phyloP scores from a whole-genome alignment of 352 stramenopile species.

The Blastocystis sp. region DNA sequence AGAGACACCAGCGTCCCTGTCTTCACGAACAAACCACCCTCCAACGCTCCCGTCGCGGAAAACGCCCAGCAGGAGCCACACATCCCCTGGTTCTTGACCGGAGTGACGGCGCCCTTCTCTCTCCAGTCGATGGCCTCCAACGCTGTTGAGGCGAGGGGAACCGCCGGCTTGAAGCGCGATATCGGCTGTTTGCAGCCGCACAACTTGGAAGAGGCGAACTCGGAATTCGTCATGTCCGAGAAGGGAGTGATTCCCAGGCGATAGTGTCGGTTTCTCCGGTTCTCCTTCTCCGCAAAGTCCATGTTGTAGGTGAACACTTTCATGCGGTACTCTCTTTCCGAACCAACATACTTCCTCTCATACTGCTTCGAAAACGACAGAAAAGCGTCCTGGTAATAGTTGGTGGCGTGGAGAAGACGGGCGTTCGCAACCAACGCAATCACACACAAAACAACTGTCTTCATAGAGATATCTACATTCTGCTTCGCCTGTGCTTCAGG shows the following conservation, averaged over 20 bases:
- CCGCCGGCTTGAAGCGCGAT: no score
- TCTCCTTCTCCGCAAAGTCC: background rate
- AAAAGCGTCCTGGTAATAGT: background rate
- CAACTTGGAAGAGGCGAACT: background rate
- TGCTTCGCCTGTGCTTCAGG: no score
- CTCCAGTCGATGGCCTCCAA: constrained; percentile 56
- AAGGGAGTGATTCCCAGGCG: background rate
- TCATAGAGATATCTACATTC: no score
- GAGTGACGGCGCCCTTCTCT: constrained; percentile 70
- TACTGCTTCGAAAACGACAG: background rate
- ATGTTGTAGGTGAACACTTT: background rate
- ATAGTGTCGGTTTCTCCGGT: background rate
- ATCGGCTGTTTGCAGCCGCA: background rate
- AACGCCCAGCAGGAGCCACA: constrained; percentile 98
- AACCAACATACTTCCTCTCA: background rate
- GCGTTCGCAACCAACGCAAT: no score
- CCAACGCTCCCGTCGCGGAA: constrained; percentile 88
- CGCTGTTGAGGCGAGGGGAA: no score
- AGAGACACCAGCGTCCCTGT: constrained; percentile 77
- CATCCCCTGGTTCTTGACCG: constrained; percentile 91
- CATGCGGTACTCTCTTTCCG: background rate
- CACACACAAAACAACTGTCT: no score
- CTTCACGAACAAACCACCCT: constrained; percentile 83
- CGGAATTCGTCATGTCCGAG: background rate
- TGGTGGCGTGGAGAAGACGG: background rate